Evolutionary conservation across 2,329 filamentous ascomycete genomes (phyloP).

Genomic region (Pseudopithomyces chartarum): DNA sequence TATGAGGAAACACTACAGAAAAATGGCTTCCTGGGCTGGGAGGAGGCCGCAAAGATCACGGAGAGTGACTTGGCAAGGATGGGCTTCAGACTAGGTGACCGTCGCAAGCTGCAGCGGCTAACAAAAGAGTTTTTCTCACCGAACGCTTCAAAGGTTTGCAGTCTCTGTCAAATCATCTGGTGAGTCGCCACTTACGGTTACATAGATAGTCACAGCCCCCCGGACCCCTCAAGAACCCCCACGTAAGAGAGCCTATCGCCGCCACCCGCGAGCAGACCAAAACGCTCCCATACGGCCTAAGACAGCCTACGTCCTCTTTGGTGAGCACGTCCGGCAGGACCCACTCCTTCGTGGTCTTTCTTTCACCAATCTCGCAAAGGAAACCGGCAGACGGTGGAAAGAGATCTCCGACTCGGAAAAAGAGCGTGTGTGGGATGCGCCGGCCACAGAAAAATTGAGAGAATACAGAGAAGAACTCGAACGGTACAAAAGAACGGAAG

Average conservation of each 20-base stretch:
- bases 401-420: constrained; percentile 1
- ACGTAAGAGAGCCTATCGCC: constrained; percentile 13
- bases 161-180: neutral
- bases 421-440: constrained; percentile 2
- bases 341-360: constrained; percentile 9
- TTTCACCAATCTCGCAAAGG: constrained; percentile 10
- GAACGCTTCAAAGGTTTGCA: neutral
- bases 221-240: constrained; percentile 4
- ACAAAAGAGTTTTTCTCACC: neutral
- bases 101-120: constrained; percentile 17
- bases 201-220: neutral
- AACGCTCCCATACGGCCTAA: constrained; percentile 12
- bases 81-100: constrained; percentile 16
- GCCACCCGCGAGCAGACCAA: constrained; percentile 13
- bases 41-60: constrained; percentile 14
- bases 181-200: neutral
- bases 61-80: constrained; percentile 15
- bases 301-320: constrained; percentile 16
- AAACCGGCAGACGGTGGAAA: constrained; percentile 14
- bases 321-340: constrained; percentile 13
- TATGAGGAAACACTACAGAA: constrained; percentile 12
- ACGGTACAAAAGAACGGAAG: constrained; percentile 12
- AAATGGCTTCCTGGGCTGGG: constrained; percentile 21
- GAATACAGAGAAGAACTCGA: constrained; percentile 8
- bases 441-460: constrained; percentile 1